Evolutionary conservation across 2,329 filamentous ascomycete species (phyloP).

Genomic region (Parasarocladium wereldwijsianum): DNA sequence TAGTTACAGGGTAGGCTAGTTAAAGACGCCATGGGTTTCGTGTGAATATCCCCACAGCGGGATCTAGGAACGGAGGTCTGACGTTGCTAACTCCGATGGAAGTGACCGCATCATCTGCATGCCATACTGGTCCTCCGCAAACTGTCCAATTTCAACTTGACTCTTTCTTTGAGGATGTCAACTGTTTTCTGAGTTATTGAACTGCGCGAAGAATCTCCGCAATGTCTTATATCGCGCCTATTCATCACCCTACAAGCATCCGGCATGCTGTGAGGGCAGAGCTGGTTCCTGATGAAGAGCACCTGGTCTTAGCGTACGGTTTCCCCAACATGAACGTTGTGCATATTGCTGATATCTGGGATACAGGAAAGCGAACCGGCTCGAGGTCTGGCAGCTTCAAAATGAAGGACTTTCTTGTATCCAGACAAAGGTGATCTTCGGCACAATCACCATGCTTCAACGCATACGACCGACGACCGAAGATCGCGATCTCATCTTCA

Average conservation of each 20-base stretch:
- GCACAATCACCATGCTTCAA: constrained; percentile 74
- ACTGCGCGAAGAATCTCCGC: too few relatives aligned
- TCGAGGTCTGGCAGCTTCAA: constrained; percentile 67
- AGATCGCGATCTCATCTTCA: constrained; percentile 70
- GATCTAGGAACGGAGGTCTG: too few relatives aligned
- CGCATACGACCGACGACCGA: constrained; percentile 63
- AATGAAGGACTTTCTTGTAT: constrained; percentile 50
- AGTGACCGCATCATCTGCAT: too few relatives aligned
- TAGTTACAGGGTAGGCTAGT: too few relatives aligned
- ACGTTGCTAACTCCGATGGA: too few relatives aligned
- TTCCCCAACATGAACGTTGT: constrained; percentile 1
- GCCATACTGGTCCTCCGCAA: too few relatives aligned
- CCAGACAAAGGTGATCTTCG: constrained; percentile 62
- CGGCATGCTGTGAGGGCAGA: constrained; percentile 73
- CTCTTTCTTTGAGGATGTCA: too few relatives aligned
- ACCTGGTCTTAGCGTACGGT: constrained; percentile 73
- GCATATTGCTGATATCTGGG: background rate
- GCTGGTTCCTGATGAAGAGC: constrained; percentile 65
- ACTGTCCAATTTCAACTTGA: too few relatives aligned
- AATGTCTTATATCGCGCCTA: constrained; percentile 92
- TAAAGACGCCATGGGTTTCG: too few relatives aligned
- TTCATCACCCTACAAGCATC: constrained; percentile 83
- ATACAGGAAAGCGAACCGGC: constrained; percentile 62
- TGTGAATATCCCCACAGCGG: too few relatives aligned
- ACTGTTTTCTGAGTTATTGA: too few relatives aligned